phyloP scores from a whole-genome alignment of 257 asterid species.

The Leptodermis oblonga region DNA sequence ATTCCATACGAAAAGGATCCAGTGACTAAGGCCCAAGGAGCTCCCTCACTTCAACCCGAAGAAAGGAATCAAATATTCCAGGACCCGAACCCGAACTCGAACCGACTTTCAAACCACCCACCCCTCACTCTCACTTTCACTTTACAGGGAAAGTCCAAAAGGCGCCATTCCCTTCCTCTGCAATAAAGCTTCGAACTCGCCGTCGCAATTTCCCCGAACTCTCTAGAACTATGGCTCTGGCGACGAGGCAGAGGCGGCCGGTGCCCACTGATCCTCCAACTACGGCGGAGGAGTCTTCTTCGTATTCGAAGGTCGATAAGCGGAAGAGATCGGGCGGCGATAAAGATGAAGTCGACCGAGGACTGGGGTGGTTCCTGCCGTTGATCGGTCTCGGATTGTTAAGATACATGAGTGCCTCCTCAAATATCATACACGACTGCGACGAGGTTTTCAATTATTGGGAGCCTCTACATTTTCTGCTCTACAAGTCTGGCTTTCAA shows the following conservation, averaged over 20 bases:
- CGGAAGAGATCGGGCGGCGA: slow-evolving; percentile 45
- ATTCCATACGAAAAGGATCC: no score
- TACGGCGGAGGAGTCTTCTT: slow-evolving; percentile 35
- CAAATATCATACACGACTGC: slow-evolving; percentile 94
- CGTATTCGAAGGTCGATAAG: slow-evolving; percentile 84
- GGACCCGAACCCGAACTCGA: background rate
- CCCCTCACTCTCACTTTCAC: background rate
- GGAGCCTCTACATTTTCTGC: slow-evolving; percentile 96
- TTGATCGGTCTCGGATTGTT: slow-evolving; percentile 57
- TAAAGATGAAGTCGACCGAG: slow-evolving; percentile 35
- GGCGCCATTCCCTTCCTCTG: background rate
- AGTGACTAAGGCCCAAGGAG: background rate
- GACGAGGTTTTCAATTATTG: slow-evolving; percentile 98
- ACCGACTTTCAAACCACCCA: background rate
- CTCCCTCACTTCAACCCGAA: slow-evolving; percentile 8
- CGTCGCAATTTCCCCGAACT: background rate
- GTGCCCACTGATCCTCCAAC: slow-evolving; percentile 30
- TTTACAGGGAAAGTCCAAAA: slow-evolving; percentile 5
- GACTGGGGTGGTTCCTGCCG: slow-evolving; percentile 79
- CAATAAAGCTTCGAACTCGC: background rate
- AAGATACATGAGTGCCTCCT: slow-evolving; percentile 87
- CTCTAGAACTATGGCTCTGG: slow-evolving; percentile 39
- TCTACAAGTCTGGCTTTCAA: slow-evolving; percentile 91
- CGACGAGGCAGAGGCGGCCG: slow-evolving; percentile 85
- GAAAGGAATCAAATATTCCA: slow-evolving; percentile 10